These are phyloP conservation scores for Cryptosporidium meleagridis DNA, from an alignment of 169 alveolate genomes.

Conservation along the genomic window DNA sequence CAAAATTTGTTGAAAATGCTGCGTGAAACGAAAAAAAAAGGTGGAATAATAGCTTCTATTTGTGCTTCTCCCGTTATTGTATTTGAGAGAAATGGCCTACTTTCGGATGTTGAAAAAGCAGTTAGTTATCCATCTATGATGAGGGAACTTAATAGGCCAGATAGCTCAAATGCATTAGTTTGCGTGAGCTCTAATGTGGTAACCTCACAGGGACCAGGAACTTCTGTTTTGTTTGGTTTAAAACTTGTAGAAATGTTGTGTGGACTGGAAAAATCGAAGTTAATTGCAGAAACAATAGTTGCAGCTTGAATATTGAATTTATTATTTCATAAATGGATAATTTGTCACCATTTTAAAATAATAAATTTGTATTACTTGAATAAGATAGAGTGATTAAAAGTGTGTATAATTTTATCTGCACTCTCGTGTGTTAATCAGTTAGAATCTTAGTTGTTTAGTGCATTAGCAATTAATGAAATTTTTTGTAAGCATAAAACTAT, in stretches of 20 bases:
- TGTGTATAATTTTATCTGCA: constrained; percentile 38
- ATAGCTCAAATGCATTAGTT: constrained; percentile 47
- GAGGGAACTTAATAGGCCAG: constrained; percentile 58
- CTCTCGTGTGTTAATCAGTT: constrained; percentile 16
- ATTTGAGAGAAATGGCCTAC: constrained; percentile 84
- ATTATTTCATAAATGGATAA: not conserved
- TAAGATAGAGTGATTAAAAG: not conserved
- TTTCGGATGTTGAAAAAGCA: constrained; percentile 79
- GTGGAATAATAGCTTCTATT: constrained; percentile 85
- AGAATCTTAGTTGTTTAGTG: not conserved
- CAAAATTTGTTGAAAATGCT: constrained; percentile 76
- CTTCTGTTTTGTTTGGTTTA: constrained; percentile 73
- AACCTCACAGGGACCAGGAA: constrained; percentile 80
- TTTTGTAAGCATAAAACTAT: constrained; percentile 1
- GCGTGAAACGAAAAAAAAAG: constrained; percentile 79
- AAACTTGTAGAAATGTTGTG: constrained; percentile 59
- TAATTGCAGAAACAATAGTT: constrained; percentile 33
- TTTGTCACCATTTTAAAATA: not conserved
- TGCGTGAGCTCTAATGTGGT: constrained; percentile 75
- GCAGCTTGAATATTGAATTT: not conserved
- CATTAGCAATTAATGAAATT: constrained; percentile 17
- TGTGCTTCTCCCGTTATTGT: constrained; percentile 90
- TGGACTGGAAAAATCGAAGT: constrained; percentile 37
- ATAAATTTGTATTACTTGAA: not conserved
- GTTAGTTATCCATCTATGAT: constrained; percentile 75